These are phyloP conservation scores for Pseudozyma tsukubaensis DNA, from an alignment of 1,284 basidiomycete species.

Conservation along the genomic window DNA sequence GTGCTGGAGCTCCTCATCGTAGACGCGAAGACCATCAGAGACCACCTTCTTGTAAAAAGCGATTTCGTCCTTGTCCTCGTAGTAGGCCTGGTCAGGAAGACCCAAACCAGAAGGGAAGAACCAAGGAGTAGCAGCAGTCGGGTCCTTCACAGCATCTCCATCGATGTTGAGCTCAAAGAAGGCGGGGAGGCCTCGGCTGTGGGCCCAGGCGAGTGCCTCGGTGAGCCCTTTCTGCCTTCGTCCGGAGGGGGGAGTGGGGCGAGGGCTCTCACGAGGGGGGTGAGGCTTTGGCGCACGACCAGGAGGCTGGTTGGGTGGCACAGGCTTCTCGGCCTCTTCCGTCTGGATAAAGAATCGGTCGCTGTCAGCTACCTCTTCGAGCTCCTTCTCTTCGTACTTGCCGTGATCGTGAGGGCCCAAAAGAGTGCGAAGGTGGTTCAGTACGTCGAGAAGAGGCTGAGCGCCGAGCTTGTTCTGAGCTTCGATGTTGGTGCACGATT, in stretches of 20 bases:
- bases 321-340: constrained; percentile 69
- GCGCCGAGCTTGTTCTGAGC: constrained; percentile 70
- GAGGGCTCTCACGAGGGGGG: constrained; percentile 46
- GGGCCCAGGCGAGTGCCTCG: constrained; percentile 84
- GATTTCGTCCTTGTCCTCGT: constrained; percentile 80
- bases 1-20: constrained; percentile 72
- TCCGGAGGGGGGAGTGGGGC: constrained; percentile 49
- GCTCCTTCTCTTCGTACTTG: constrained; percentile 70
- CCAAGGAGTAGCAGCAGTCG: constrained; percentile 86
- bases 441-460: constrained; percentile 70
- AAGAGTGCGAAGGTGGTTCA: constrained; percentile 68
- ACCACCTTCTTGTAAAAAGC: constrained; percentile 80
- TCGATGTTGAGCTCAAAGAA: constrained; percentile 84
- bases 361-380: constrained; percentile 73
- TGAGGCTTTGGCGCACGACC: constrained; percentile 53
- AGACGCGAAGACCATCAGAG: constrained; percentile 75
- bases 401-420: constrained; percentile 50
- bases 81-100: constrained; percentile 94
- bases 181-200: constrained; percentile 76
- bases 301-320: constrained; percentile 56
- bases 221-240: constrained; percentile 74
- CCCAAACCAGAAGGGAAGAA: constrained; percentile 85
- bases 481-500: constrained; percentile 83
- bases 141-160: constrained; percentile 89
- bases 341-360: constrained; percentile 73